Evolutionary conservation across 2,329 filamentous ascomycete species (phyloP).

Genomic region (Xylariaceae sp.): DNA sequence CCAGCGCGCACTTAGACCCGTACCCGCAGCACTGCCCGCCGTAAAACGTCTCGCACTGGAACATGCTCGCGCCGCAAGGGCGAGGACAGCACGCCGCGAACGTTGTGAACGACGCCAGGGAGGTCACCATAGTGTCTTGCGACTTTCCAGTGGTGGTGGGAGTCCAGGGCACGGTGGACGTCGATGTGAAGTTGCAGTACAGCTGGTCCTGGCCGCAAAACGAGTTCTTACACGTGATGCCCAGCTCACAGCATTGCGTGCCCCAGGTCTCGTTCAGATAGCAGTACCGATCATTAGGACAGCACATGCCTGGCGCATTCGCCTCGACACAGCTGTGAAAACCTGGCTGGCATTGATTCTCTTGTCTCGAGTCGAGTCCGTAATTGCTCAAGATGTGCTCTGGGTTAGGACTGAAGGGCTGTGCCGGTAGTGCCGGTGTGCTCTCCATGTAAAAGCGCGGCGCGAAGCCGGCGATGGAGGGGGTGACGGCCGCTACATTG

Average conservation of each 20-base stretch:
- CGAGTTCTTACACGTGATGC: constrained; percentile 18
- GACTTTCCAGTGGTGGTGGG: not conserved
- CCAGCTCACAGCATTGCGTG: constrained; percentile 25
- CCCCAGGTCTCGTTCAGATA: constrained; percentile 20
- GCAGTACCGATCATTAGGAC: constrained; percentile 28
- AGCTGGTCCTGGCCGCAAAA: constrained; percentile 14
- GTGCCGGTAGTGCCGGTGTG: constrained; percentile 20
- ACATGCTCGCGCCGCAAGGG: constrained; percentile 33
- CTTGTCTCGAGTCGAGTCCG: constrained; percentile 11
- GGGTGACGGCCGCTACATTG: constrained; percentile 16
- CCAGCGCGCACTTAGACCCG: constrained; percentile 40
- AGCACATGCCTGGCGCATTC: constrained; percentile 19
- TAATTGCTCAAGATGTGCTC: not conserved
- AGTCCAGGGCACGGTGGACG: constrained; percentile 10
- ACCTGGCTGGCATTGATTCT: constrained; percentile 13
- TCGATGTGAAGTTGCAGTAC: constrained; percentile 23
- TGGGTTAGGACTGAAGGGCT: constrained; percentile 11
- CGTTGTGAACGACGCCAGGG: constrained; percentile 2
- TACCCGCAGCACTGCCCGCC: constrained; percentile 50
- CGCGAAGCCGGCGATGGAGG: constrained; percentile 18
- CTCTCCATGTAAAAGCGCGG: constrained; percentile 24
- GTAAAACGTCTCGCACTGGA: constrained; percentile 41
- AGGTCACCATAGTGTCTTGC: not conserved
- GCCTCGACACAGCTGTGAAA: constrained; percentile 26
- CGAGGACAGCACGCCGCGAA: constrained; percentile 23